phyloP scores from a whole-genome alignment of 257 asterid species.

The Gentiana straminea region DNA sequence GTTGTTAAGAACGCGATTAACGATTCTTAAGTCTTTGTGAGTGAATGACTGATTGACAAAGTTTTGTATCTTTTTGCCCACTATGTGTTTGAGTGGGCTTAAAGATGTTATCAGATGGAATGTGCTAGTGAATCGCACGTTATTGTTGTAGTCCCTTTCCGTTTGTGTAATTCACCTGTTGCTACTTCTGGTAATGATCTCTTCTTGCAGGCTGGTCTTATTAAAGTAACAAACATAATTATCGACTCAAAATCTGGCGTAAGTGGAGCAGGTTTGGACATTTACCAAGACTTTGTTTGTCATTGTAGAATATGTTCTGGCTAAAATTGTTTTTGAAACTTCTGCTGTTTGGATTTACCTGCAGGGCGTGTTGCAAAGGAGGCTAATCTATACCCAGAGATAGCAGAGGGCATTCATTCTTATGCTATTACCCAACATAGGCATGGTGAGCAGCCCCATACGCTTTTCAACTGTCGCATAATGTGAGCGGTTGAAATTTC shows the following conservation, averaged over 20 bases:
- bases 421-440: constrained; percentile 85
- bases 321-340: constrained; percentile 7
- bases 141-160: background rate
- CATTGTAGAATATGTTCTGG: constrained; percentile 1
- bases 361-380: constrained; percentile 96
- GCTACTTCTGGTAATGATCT: constrained; percentile 1
- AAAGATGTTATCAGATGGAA: no score
- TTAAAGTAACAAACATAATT: constrained; percentile 64
- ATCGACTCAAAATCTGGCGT: constrained; percentile 95
- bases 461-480: background rate
- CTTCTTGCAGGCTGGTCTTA: constrained; percentile 65
- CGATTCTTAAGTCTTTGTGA: no score
- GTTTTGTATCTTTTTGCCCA: no score
- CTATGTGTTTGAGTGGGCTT: no score
- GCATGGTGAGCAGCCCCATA: constrained; percentile 52
- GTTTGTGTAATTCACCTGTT: background rate
- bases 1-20: no score
- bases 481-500: background rate
- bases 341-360: constrained; percentile 10
- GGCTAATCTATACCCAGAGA: constrained; percentile 87
- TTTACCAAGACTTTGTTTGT: constrained; percentile 5
- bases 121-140: no score
- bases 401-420: constrained; percentile 93
- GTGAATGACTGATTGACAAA: no score
- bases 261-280: constrained; percentile 86